Conservation (phyloP, 1,284 basidiomycete genomes). For the Cryptococcus sp. region DNA sequence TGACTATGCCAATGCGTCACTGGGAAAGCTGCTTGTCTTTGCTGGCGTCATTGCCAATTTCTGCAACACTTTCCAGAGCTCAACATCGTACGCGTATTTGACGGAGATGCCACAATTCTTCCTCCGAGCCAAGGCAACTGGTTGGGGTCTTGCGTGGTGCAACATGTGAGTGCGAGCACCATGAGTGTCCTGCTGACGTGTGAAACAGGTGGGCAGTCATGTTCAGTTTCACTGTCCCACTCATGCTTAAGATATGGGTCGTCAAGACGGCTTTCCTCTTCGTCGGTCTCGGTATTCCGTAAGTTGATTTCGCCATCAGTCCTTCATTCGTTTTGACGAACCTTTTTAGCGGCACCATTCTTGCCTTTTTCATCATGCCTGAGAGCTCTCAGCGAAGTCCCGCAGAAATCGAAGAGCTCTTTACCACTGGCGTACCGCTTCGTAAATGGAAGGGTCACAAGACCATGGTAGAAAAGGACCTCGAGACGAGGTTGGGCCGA, state of each 20-base stretch:
- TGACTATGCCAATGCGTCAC: slow-evolving; percentile 19
- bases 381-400: slow-evolving; percentile 19
- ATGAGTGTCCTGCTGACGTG: background rate
- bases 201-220: slow-evolving; percentile 20
- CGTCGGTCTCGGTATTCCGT: slow-evolving; percentile 25
- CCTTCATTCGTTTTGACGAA: background rate
- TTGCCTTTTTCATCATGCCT: slow-evolving; percentile 28
- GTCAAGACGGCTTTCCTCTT: slow-evolving; percentile 33
- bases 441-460: slow-evolving; percentile 27
- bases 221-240: slow-evolving; percentile 30
- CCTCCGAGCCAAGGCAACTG: slow-evolving; percentile 20
- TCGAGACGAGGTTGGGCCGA: slow-evolving; percentile 16
- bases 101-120: slow-evolving; percentile 29
- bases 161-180: slow-evolving; percentile 18
- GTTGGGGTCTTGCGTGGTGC: slow-evolving; percentile 31
- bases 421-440: slow-evolving; percentile 20
- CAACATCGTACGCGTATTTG: slow-evolving; percentile 29
- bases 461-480: slow-evolving; percentile 23
- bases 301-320: slow-evolving; percentile 2
- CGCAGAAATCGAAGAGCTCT: slow-evolving; percentile 32
- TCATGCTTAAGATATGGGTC: slow-evolving; percentile 29
- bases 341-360: slow-evolving; percentile 19
- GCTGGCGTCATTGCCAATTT: slow-evolving; percentile 29
- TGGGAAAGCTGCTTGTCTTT: slow-evolving; percentile 27
- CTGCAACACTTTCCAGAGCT: slow-evolving; percentile 29